Base-by-base conservation (phyloP, 805 yeast species). In the Metschnikowia continentalis region DNA sequence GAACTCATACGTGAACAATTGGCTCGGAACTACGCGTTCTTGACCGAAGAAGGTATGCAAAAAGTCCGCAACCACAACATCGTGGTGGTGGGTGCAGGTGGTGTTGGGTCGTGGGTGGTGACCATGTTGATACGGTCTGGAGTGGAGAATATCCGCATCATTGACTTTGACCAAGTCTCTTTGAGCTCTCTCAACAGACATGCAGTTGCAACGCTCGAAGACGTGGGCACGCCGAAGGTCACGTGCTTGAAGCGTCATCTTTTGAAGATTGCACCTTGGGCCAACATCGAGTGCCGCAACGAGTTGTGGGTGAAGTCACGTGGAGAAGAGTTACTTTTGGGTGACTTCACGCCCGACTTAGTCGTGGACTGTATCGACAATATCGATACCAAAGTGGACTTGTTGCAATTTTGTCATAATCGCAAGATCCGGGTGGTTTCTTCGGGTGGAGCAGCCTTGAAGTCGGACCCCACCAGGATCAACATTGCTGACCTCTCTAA, bases 361-460 rank as follows among this genome's bases (percentile, higher is more conserved):
- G 82, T 94, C 23, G 87, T 94, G 30, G 99, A 94, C 64, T 94
- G 98, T 71, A 94, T 94, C 58, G 99, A 94, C 69, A 94, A 94
- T 65, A 86, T 94, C 53, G 96, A 92, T 60, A 91, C 98, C n/a
- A 94, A 94, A 63, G 95, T 91, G 26, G 99, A 94, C 61, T 72
- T 94, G 47, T 72, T 94, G 57, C 83, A 84, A 32, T 91, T 77
- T 68, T 85, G 96, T 57, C 72, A 83, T 63, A 74, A 76, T 15
- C 70, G 81, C 41, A 67, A 76, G 1, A 64, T 92, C 33, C 81
- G 80, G n/a, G 86, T 90, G 32, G 79, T 94, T 37, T 84, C 96
- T 4, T 88, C 97, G 0, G 95, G 95, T 83, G 99, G 99, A 26
- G 98, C 99, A 0, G 96, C 97, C 4, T 86, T 96, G 59, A 94